Evolutionary conservation across 2,329 filamentous ascomycete species (phyloP), one percentile per base, ranked within the genome.

Genomic region (Colletotrichum sp.): DNA sequence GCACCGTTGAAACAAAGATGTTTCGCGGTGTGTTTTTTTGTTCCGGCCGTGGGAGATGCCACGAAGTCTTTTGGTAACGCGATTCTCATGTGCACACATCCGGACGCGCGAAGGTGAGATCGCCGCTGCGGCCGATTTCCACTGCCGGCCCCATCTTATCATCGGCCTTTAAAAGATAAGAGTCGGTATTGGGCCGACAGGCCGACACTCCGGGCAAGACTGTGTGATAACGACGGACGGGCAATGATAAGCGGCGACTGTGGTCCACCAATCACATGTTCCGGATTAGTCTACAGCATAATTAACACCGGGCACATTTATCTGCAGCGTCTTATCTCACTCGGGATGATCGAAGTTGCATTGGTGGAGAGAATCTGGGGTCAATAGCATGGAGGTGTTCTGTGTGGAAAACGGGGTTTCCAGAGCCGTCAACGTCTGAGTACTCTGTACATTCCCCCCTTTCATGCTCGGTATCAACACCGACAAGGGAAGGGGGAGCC

Each of bases 11-110:
- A 7, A 1, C 44, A 52, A 52, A 21, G 12, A 21, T 3, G 3
- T 52, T 52, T 49, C 44, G n/a, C 2, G 3, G 3, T 0, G 10
- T n/a, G 2, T 12, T 21, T 21, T 49, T 13, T 39, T 0, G 15
- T 39, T 16, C 34, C 44, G n/a, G 3, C 44, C 44, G 9, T 49
- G 44, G 10, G 44, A 21, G 34, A 21, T 21, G 44, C n/a, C 44
- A 52, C 10, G 3, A 52, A 52, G 44, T 52, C 5, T 2, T 21
- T 52, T 21, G 44, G 44, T 24, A 7, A 5, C n/a, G 1, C 44
- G 6, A 24, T 52, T 21, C 44, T 52, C 44, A 13, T 21, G 2
- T 21, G 44, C 44, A 21, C 44, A 21, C 6, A 7, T 21, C 44
- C 44, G 44, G 6, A 52, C n/a, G n/a, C 10, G n/a, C n/a, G 44